Evolutionary conservation across 2,329 filamentous ascomycete species (phyloP), one percentile per base, ranked within the genome.

Genomic region (Macrophomina tecta): DNA sequence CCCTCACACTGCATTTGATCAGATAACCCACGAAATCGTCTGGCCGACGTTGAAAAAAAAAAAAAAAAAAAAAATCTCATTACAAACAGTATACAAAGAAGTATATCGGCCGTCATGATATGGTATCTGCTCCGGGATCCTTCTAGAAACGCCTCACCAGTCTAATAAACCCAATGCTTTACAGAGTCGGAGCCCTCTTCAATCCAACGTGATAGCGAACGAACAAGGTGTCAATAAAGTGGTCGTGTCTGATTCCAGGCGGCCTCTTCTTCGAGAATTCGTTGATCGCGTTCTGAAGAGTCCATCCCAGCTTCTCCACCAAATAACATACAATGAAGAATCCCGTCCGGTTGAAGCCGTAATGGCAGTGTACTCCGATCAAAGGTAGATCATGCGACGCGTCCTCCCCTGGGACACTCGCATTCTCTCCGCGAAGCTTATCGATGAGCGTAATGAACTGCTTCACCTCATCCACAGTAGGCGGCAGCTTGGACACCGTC

Each of bases 311-410:
- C 55, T 88, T 84, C 80, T 97, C 93, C 14, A 97, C 90, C n/a
- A 98, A 82, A 75, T 97, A 98, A 73, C 90, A 93, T 38, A 92
- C 90, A 61, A 98, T 88, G 75, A 97, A 91, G 77, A 94, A 97
- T 0, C 94, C 94, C 0, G 94, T 97, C 28, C 94, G 87, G 76
- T 98, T 97, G 81, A 96, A 97, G 0, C 94, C 94, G 72, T 97
- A 97, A 74, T 98, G 94, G 73, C 94, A 98, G 76, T 98, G 94
- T 0, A 97, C 92, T 2, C 90, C 94, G 62, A 97, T 86, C 56
- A 90, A 65, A 14, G 70, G 65, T 1, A 49, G 45, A 45, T 73
- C 81, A 23, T 79, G 77, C n/a, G 81, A 79, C 80, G 82, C 66
- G 77, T 80, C 69, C 14, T 65, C 66, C 11, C 45, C 16, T 4